Conservation (phyloP, 441 rosid species). For the Adansonia gregorii region DNA sequence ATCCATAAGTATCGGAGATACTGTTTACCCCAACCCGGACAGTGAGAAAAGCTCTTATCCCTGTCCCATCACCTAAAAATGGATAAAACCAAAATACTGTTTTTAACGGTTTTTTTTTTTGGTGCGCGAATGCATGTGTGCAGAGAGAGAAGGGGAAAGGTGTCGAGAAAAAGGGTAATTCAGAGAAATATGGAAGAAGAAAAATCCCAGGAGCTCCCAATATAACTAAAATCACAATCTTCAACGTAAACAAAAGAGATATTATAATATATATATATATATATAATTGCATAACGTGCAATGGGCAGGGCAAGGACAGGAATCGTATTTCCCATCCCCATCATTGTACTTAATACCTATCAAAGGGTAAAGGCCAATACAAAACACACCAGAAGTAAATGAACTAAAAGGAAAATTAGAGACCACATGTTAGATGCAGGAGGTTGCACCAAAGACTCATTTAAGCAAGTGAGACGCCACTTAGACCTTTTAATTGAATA, state of each 20-base stretch:
- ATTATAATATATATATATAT: not conserved
- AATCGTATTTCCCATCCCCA: no score
- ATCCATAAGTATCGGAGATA: no score
- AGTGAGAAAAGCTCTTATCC: no score
- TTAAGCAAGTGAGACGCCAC: not conserved
- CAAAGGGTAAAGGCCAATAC: no score
- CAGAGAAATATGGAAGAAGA: not conserved
- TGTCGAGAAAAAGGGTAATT: not conserved
- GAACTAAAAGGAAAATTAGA: not conserved
- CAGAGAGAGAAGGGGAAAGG: not conserved
- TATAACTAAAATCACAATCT: not conserved
- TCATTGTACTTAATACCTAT: not conserved
- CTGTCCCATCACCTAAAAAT: no score
- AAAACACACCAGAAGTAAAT: no score
- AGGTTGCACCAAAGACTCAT: not conserved
- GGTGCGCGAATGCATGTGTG: no score
- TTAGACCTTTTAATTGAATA: no score
- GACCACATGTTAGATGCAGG: not conserved
- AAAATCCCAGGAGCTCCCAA: not conserved
- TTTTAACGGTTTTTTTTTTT: no score
- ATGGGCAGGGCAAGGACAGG: not conserved
- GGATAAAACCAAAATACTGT: no score
- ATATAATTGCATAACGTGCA: not conserved
- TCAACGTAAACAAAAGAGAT: not conserved
- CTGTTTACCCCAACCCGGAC: no score